Evolutionary conservation across 2,329 filamentous ascomycete genomes (phyloP), one percentile per base, ranked within the genome.

Genomic region (Fusarium cicatricum): DNA sequence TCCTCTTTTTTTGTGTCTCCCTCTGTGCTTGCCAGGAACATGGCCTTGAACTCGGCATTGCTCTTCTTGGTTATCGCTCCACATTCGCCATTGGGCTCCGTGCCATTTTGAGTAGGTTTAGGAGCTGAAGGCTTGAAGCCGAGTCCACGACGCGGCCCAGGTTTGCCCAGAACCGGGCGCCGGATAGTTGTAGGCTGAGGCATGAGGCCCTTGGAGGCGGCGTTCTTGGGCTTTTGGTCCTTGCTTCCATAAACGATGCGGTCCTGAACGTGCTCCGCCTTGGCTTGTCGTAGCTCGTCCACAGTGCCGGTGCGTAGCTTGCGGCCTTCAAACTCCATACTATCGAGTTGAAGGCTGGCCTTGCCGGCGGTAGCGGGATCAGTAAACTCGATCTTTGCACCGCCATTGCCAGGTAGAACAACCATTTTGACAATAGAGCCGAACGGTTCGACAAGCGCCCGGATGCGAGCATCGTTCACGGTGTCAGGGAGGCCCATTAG

Each of bases 401-500:
- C 93, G 53, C 89, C 87, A 59, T 96, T 90, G 55, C 92, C 85
- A 2, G 92, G 91, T 39, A 92, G 87, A 11, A 97, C 81, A 11
- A 90, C 82, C 4, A 98, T 81, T 72, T 93, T 94, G 60, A 88
- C 81, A 19, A 97, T 81, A 1, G 82, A 74, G 1, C 92, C 92
- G 38, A 88, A 82, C 2, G 86, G 82, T 65, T 92, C 89, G 9
- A 90, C 86, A 3, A 96, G 78, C 0, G 87, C 82, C 38, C 85
- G 85, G 49, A 99, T 85, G 26, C 93, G 91, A 2, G 90, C 86
- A 68, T 96, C 91, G 62, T 96, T 97, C 68, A 98, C 86, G 0
- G 93, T 98, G 70, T 98, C 95, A 1, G 95, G 92, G 1, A 99
- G 80, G 59, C 93, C 90, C 75, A 97, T 85, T 23, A 99, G 79